A percentile compares a stretch with the other conserved stretches of the same genome.
Evolutionary conservation across 2,329 filamentous ascomycete species (phyloP).

Genomic region (Emergomyces pasteurianus): DNA sequence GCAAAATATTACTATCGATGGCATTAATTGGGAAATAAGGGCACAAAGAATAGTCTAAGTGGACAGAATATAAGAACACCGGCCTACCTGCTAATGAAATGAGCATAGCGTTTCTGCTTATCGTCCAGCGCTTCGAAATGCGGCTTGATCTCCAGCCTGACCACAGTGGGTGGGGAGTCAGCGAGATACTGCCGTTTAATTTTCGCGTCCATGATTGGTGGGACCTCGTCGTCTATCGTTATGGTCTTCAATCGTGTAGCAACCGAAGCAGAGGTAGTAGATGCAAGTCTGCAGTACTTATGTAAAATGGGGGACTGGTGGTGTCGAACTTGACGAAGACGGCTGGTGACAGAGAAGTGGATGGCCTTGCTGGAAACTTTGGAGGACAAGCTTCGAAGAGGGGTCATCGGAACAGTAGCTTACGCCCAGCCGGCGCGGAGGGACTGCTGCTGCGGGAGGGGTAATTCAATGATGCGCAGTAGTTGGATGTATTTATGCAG

Average conservation of each 20-base stretch:
- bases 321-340: constrained; percentile 16
- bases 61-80: background rate
- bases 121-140: constrained; percentile 61
- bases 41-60: background rate
- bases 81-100: constrained; percentile 64
- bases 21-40: background rate
- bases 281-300: background rate
- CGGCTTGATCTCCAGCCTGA: constrained; percentile 78
- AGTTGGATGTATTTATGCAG: no score
- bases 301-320: constrained; percentile 13
- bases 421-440: background rate
- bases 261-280: constrained; percentile 2
- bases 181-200: constrained; percentile 62
- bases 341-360: background rate
- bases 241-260: constrained; percentile 1
- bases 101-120: constrained; percentile 77
- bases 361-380: constrained; percentile 1
- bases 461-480: background rate
- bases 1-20: background rate
- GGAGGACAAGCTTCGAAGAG: constrained; percentile 8
- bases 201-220: constrained; percentile 27
- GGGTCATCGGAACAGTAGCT: constrained; percentile 8
- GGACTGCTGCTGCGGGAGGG: background rate
- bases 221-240: constrained; percentile 6
- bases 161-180: constrained; percentile 78